Evolutionary conservation across 345 rosid genomes (phyloP).

Genomic region (Clarkia xantiana): DNA sequence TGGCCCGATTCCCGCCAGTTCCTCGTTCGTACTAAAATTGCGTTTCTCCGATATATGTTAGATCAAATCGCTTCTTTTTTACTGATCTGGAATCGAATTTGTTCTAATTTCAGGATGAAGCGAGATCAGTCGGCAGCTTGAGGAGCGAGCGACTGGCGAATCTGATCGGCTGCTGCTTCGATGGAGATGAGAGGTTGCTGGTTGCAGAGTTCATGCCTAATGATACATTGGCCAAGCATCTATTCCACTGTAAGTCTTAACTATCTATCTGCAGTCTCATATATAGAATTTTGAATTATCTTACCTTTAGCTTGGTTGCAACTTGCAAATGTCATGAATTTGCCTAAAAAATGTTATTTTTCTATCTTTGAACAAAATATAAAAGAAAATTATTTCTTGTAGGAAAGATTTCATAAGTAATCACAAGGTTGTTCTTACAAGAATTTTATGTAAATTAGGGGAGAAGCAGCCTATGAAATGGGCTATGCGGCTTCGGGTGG

Average conservation of each 20-base stretch:
- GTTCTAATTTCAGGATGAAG: constrained; percentile 54
- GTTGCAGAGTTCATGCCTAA: constrained; percentile 92
- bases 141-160: constrained; percentile 78
- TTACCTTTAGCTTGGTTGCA: not conserved
- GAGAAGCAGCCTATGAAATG: constrained; percentile 96
- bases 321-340: constrained; percentile 3
- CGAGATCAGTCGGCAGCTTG: constrained; percentile 70
- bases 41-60: not conserved
- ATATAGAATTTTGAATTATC: too few species aligned
- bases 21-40: constrained; percentile 28
- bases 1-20: constrained; percentile 99
- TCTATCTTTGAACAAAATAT: too few species aligned
- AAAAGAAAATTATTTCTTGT: too few species aligned
- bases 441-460: too few species aligned
- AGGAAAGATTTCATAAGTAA: too few species aligned
- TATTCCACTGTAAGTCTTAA: constrained; percentile 62
- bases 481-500: constrained; percentile 95
- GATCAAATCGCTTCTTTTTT: not conserved
- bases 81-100: not conserved
- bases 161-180: constrained; percentile 80
- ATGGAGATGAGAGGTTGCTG: constrained; percentile 80
- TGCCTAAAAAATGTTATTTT: too few species aligned
- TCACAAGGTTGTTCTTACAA: too few species aligned
- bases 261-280: too few species aligned
- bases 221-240: constrained; percentile 90